Conservation (phyloP, 2,329 filamentous ascomycete species). For the Chrysoporthe austroafricana region DNA sequence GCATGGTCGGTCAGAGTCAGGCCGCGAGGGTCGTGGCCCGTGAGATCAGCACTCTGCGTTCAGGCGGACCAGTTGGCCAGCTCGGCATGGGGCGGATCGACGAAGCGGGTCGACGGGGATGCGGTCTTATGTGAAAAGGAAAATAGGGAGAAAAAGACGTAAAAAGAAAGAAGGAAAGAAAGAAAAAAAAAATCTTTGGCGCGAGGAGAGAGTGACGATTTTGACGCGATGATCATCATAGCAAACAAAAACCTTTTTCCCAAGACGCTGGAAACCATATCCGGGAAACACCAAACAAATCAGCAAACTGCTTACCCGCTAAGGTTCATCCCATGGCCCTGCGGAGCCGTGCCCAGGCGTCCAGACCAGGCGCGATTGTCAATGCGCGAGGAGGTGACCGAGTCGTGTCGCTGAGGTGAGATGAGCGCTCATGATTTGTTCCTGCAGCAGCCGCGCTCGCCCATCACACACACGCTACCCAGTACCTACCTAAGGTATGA, state of each 20-base stretch:
- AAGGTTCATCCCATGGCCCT: slow-evolving; percentile 2
- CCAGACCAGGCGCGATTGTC: background rate
- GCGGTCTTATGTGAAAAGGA: no score
- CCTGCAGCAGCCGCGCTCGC: background rate
- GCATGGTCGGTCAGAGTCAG: no score
- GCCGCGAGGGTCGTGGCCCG: no score
- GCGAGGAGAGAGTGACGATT: no score
- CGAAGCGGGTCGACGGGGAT: no score
- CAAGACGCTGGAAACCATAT: background rate
- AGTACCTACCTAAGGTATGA: background rate
- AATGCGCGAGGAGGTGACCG: no score
- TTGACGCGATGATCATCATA: background rate
- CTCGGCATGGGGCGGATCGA: no score
- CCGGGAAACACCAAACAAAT: background rate
- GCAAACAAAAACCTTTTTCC: background rate
- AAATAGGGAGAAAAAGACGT: no score
- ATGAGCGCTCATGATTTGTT: background rate
- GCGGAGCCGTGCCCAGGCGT: slow-evolving; percentile 1
- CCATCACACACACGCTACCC: background rate
- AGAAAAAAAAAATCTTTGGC: no score
- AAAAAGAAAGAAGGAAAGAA: no score
- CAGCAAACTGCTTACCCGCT: background rate
- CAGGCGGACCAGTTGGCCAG: no score
- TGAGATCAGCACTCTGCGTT: no score
- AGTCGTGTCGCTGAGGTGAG: background rate